phyloP scores from a whole-genome alignment of 1,139 yeast species.

The Kurtzmaniella quercitrusa region DNA sequence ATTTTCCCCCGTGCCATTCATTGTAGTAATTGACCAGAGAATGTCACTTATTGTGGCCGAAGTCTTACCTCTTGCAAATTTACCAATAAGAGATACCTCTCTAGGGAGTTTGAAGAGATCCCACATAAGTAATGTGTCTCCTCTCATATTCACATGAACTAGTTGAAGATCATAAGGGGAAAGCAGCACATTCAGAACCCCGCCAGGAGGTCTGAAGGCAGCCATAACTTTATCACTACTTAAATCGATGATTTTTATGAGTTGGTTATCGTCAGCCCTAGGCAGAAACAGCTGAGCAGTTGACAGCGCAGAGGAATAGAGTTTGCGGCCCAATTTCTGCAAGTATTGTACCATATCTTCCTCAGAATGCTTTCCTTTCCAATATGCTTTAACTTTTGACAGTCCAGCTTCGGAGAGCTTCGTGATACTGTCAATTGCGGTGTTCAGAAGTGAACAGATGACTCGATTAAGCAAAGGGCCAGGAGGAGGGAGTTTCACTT shows the following conservation, averaged over 20 bases:
- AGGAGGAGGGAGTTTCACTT: constrained; percentile 43
- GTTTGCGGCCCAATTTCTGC: constrained; percentile 28
- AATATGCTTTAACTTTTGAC: constrained; percentile 35
- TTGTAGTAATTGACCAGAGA: constrained; percentile 46
- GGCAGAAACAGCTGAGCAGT: constrained; percentile 24
- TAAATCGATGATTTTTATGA: constrained; percentile 45
- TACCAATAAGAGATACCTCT: constrained; percentile 54
- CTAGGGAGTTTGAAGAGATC: constrained; percentile 52
- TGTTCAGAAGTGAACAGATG: constrained; percentile 43
- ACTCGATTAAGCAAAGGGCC: constrained; percentile 45
- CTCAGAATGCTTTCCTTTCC: constrained; percentile 18
- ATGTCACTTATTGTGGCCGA: constrained; percentile 50
- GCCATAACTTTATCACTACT: constrained; percentile 40
- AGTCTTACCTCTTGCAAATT: constrained; percentile 61
- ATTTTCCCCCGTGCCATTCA: constrained; percentile 18
- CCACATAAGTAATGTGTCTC: constrained; percentile 64
- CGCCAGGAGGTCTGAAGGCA: constrained; percentile 58
- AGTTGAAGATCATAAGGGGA: constrained; percentile 61
- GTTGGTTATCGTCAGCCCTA: constrained; percentile 28
- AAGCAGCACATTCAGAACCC: constrained; percentile 55
- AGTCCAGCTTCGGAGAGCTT: constrained; percentile 48
- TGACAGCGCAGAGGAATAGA: constrained; percentile 35
- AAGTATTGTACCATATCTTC: constrained; percentile 18
- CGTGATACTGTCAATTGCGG: constrained; percentile 52
- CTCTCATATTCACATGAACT: constrained; percentile 54